phyloP scores from a whole-genome alignment of 345 rosid species.

The Sapria himalayana region DNA sequence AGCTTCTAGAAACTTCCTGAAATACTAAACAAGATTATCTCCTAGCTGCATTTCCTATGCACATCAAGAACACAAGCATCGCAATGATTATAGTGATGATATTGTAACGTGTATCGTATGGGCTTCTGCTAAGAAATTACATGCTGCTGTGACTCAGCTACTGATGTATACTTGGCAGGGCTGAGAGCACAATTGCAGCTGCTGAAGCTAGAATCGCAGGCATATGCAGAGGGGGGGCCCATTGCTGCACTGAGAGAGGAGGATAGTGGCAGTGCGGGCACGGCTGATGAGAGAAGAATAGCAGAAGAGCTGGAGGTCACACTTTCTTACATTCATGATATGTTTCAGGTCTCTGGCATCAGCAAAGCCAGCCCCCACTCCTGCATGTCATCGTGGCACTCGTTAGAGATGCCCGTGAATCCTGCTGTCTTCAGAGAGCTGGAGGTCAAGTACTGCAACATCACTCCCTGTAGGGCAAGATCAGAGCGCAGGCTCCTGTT shows the following conservation, averaged over 20 bases:
- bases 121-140: neutral
- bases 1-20: too few relatives aligned
- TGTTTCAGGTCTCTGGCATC: conserved; percentile 30
- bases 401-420: conserved; percentile 34
- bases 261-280: conserved; percentile 19
- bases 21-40: too few relatives aligned
- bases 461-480: conserved; percentile 21
- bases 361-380: conserved; percentile 19
- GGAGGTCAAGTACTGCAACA: conserved; percentile 33
- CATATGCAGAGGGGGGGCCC: conserved; percentile 45
- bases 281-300: conserved; percentile 14
- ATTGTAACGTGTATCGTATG: neutral
- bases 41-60: too few relatives aligned
- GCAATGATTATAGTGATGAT: too few relatives aligned
- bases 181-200: conserved; percentile 87
- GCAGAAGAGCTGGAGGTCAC: conserved; percentile 31
- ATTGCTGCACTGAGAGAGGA: conserved; percentile 53
- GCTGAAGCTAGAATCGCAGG: conserved; percentile 56
- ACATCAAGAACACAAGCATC: too few relatives aligned
- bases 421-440: conserved; percentile 47
- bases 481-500: conserved; percentile 55
- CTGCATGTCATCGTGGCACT: conserved; percentile 28
- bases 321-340: conserved; percentile 28
- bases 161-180: conserved; percentile 18
- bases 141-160: neutral